A percentile compares a stretch with the other conserved stretches of the same genome.
phyloP scores from a whole-genome alignment of 371 early-diverging fungal species.

The Zychaea mexicana region DNA sequence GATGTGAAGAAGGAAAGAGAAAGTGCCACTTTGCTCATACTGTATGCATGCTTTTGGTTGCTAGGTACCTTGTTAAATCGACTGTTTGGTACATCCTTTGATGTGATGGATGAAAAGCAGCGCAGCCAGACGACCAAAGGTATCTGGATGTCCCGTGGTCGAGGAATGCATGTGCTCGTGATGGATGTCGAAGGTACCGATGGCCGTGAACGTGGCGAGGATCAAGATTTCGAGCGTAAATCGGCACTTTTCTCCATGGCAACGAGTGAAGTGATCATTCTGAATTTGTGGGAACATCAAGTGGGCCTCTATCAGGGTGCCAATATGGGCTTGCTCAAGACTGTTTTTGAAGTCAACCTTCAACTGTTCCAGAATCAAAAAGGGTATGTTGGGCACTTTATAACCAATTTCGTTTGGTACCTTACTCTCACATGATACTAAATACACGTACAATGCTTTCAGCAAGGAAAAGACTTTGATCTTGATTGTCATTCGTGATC shows the following conservation, averaged over 20 bases:
- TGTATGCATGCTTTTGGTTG: neutral
- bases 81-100: conserved; percentile 93
- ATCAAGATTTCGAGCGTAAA: conserved; percentile 98
- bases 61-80: conserved; percentile 94
- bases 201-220: conserved; percentile 97
- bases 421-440: neutral
- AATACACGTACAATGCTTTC: neutral
- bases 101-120: conserved; percentile 87
- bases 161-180: conserved; percentile 83
- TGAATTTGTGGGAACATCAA: conserved; percentile 98
- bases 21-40: neutral
- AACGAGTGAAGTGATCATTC: conserved; percentile 91
- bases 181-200: conserved; percentile 99
- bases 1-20: neutral
- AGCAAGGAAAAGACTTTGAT: conserved; percentile 86
- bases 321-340: conserved; percentile 98
- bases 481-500: conserved; percentile 96
- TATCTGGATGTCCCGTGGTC: conserved; percentile 93
- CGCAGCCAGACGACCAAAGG: conserved; percentile 96
- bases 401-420: no score
- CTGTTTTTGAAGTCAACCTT: conserved; percentile 97
- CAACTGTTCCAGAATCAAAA: conserved; percentile 89
- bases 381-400: no score
- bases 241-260: conserved; percentile 97
- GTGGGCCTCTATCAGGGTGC: conserved; percentile 99